phyloP scores from a whole-genome alignment of 441 rosid genomes.

The Eruca vesicaria region DNA sequence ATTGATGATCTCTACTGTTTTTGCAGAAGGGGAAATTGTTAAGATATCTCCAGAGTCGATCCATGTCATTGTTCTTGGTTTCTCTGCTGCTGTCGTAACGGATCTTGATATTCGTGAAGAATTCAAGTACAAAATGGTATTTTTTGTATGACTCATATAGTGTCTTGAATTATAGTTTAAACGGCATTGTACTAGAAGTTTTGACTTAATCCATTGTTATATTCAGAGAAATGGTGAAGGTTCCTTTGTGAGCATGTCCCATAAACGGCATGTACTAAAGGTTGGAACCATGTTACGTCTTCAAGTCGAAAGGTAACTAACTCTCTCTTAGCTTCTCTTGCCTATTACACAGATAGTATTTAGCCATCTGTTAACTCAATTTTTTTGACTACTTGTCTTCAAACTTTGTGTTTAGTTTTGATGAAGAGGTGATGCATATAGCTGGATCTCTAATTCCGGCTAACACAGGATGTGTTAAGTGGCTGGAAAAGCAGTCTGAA shows the following conservation, averaged over 20 bases:
- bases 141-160: conserved; percentile 17
- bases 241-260: conserved; percentile 50
- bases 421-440: conserved; percentile 78
- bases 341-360: background rate
- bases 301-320: conserved; percentile 64
- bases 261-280: conserved; percentile 62
- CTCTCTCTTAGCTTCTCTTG: background rate
- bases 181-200: too few relatives aligned
- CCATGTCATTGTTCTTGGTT: conserved; percentile 77
- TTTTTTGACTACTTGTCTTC: background rate
- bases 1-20: background rate
- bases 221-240: conserved; percentile 58
- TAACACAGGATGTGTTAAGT: conserved; percentile 60
- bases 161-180: background rate
- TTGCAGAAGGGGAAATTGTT: conserved; percentile 75
- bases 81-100: conserved; percentile 67
- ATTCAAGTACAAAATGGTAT: conserved; percentile 59
- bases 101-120: conserved; percentile 70
- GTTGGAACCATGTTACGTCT: conserved; percentile 71
- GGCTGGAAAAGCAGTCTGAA: conserved; percentile 53
- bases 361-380: background rate
- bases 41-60: conserved; percentile 69
- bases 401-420: conserved; percentile 45
- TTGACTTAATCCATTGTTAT: background rate
- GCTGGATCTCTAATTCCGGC: conserved; percentile 61